A percentile compares a stretch with the other conserved stretches of the same genome.
phyloP scores from a whole-genome alignment of 2,329 filamentous ascomycete species.

The Curvularia hawaiiensis region DNA sequence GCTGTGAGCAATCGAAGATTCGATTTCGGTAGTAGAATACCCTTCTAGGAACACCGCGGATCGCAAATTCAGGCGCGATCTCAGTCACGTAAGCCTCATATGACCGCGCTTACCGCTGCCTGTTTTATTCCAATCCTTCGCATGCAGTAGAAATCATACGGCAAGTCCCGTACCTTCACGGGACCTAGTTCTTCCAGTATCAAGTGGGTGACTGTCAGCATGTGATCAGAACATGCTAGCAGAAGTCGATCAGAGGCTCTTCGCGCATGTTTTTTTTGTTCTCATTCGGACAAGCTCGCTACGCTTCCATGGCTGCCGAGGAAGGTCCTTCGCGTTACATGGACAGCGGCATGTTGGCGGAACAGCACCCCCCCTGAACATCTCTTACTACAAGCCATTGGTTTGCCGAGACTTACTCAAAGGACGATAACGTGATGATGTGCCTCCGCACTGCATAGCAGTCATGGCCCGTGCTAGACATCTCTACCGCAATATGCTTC shows the following conservation, averaged over 20 bases:
- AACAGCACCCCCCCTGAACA: slow-evolving; percentile 4
- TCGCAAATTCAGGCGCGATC: slow-evolving; percentile 17
- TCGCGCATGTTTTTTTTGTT: neutral
- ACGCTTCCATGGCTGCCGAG: slow-evolving; percentile 20
- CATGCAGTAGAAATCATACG: slow-evolving; percentile 17
- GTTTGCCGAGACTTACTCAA: slow-evolving; percentile 26
- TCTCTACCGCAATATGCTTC: slow-evolving; percentile 12
- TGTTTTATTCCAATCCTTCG: slow-evolving; percentile 14
- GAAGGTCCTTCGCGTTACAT: slow-evolving; percentile 7
- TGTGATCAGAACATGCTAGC: slow-evolving; percentile 7
- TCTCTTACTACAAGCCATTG: slow-evolving; percentile 3
- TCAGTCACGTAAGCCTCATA: slow-evolving; percentile 33
- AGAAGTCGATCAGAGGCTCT: slow-evolving; percentile 5
- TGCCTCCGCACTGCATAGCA: slow-evolving; percentile 13
- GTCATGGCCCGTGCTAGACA: slow-evolving; percentile 16
- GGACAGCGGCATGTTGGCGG: slow-evolving; percentile 14
- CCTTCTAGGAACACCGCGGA: slow-evolving; percentile 12
- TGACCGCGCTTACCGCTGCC: slow-evolving; percentile 15
- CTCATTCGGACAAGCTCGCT: slow-evolving; percentile 6
- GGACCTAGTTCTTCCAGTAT: slow-evolving; percentile 3
- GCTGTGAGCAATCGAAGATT: slow-evolving; percentile 8
- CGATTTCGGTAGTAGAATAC: slow-evolving; percentile 12
- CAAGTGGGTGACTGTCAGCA: slow-evolving; percentile 14
- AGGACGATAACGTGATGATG: slow-evolving; percentile 24
- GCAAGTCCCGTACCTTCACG: slow-evolving; percentile 10